Base-by-base conservation (phyloP, 2,329 filamentous ascomycete species). In the Magnaporthales sp. region DNA sequence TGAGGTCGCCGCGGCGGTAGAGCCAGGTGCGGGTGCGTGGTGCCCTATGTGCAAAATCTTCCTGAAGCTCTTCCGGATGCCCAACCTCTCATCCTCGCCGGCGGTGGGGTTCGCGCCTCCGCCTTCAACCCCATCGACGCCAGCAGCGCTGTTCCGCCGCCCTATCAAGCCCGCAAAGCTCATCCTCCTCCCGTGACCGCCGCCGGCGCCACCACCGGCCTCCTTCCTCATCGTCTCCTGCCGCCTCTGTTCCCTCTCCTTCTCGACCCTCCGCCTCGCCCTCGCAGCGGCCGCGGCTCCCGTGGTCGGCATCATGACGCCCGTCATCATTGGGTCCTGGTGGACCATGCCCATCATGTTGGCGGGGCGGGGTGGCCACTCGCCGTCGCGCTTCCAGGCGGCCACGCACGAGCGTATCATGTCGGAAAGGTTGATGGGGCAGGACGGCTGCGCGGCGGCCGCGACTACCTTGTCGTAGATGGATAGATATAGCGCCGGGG, bases 391-490 rank as follows among this genome's bases (percentile, higher is more conserved):
- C 77, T 96, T 96, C 94, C 94, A 97, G 60, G 94, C 94, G 30
- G 90, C 84, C 0, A 98, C 93, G 70, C 94, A 91, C 13, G 91
- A 87, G 10, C 87, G 85, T 26, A 91, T 87, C 80, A 97, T 89
- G 72, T 96, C 92, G 31, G 84, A 80, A 0, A 98, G 84, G 72
- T 97, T 97, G 73, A 97, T 90, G 3, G 94, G 94, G 19, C 96
- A 91, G 1, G 90, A 89, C 0, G 94, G 94, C 2, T 92, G 91
- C 70, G 95, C 85, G 51, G 84, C 86, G 73, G 94, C 89, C 0
- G 93, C 76, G 58, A 97, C 88, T 64, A 97, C 90, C 78, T 97
- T 97, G 74, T 91, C 90, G 80, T 96, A 97, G 67, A 98, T 91
- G 62, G 90, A 91, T 0, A 88, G 80, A 76, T 97, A 96, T 66